These are phyloP conservation scores for Craterostigma plantagineum DNA, from an alignment of 257 asterid species.

Conservation along the genomic window DNA sequence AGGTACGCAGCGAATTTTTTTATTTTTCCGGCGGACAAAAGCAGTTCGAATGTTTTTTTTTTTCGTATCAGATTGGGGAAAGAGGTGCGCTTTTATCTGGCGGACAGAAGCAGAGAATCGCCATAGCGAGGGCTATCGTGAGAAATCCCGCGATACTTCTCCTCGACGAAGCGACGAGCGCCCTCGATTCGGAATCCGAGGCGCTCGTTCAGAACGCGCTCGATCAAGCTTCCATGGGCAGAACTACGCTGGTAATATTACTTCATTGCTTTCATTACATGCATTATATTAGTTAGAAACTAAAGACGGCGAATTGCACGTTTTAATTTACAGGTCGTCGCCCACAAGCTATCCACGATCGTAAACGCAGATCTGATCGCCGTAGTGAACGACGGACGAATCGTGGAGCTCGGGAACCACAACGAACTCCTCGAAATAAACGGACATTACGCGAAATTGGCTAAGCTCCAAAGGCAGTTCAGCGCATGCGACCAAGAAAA, in stretches of 20 bases:
- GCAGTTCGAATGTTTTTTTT: no score
- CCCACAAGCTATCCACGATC: slow-evolving; percentile 82
- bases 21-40: no score
- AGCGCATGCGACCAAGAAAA: slow-evolving; percentile 45
- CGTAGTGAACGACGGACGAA: slow-evolving; percentile 33
- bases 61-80: slow-evolving; percentile 65
- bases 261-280: no score
- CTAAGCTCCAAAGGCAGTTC: slow-evolving; percentile 46
- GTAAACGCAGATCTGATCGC: slow-evolving; percentile 59
- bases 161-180: slow-evolving; percentile 94
- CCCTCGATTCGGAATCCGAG: slow-evolving; percentile 82
- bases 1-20: no score
- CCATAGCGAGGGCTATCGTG: slow-evolving; percentile 70
- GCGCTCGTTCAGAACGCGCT: slow-evolving; percentile 63
- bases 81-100: slow-evolving; percentile 72
- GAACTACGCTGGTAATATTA: slow-evolving; percentile 72
- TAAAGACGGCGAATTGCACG: no score
- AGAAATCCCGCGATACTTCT: slow-evolving; percentile 61
- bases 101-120: slow-evolving; percentile 84
- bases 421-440: slow-evolving; percentile 33
- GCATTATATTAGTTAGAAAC: no score
- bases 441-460: slow-evolving; percentile 48
- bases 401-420: slow-evolving; percentile 57
- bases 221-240: slow-evolving; percentile 71
- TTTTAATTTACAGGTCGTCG: slow-evolving; percentile 67